phyloP scores from a whole-genome alignment of 495 filamentous ascomycete genomes.

The Neurospora hispaniola region DNA sequence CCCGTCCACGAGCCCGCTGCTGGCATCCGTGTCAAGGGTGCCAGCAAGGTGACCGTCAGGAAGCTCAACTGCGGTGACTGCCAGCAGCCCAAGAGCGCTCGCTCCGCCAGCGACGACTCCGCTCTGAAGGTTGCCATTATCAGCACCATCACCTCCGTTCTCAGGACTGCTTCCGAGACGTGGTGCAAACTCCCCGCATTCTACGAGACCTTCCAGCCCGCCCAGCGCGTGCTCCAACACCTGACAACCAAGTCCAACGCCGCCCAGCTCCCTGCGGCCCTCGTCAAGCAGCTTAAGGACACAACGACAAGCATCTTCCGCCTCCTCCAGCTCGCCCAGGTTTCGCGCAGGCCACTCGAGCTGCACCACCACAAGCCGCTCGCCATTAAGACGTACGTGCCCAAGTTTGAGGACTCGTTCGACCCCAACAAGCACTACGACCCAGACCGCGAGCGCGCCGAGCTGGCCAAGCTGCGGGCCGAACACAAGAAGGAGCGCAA shows the following conservation, averaged over 20 bases:
- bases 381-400: constrained; percentile 77
- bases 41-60: constrained; percentile 21
- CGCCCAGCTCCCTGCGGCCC: constrained; percentile 33
- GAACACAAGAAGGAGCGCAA: constrained; percentile 94
- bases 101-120: constrained; percentile 11
- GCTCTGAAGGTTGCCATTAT: constrained; percentile 49
- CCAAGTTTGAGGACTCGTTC: constrained; percentile 95
- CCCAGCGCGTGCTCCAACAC: constrained; percentile 42
- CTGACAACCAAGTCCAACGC: constrained; percentile 39
- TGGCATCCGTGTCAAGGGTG: constrained; percentile 41
- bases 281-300: constrained; percentile 28
- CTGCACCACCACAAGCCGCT: constrained; percentile 85
- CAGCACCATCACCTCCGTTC: constrained; percentile 43
- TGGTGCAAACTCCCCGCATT: constrained; percentile 63
- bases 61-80: constrained; percentile 47
- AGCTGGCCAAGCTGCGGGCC: constrained; percentile 64
- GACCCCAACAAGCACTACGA: constrained; percentile 95
- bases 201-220: constrained; percentile 58
- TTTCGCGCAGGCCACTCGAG: constrained; percentile 63
- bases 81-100: constrained; percentile 13
- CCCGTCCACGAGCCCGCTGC: constrained; percentile 48
- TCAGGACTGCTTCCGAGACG: constrained; percentile 48
- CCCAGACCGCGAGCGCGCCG: constrained; percentile 76
- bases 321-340: constrained; percentile 45
- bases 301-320: constrained; percentile 34